Conservation (phyloP, 1,284 basidiomycete species). For the Ganoderma resinaceum region DNA sequence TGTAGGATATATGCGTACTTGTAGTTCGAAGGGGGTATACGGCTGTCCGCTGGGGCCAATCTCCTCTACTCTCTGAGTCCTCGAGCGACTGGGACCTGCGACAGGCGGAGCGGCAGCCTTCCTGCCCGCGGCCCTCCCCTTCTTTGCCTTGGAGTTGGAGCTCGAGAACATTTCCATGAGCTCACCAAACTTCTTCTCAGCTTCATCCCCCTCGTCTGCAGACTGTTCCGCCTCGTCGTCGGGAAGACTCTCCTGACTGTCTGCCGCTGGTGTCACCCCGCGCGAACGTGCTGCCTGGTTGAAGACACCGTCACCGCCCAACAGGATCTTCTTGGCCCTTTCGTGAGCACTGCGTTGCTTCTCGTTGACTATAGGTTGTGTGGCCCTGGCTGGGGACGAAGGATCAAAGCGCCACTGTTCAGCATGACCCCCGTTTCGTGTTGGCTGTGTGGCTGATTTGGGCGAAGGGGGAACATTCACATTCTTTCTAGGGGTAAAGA, state of each 20-base stretch:
- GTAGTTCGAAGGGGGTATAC: slow-evolving; percentile 87
- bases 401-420: slow-evolving; percentile 48
- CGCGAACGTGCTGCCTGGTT: slow-evolving; percentile 4
- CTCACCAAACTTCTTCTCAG: slow-evolving; percentile 56
- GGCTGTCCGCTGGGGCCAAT: slow-evolving; percentile 80
- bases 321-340: slow-evolving; percentile 61
- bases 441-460: slow-evolving; percentile 6
- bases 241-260: slow-evolving; percentile 32
- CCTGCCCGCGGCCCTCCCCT: slow-evolving; percentile 36
- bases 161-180: slow-evolving; percentile 54
- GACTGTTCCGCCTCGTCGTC: slow-evolving; percentile 35
- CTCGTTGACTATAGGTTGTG: slow-evolving; percentile 32
- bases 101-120: slow-evolving; percentile 40
- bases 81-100: slow-evolving; percentile 40
- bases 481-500: slow-evolving; percentile 18
- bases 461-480: slow-evolving; percentile 2
- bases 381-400: slow-evolving; percentile 25
- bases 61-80: slow-evolving; percentile 51
- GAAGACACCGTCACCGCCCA: slow-evolving; percentile 52
- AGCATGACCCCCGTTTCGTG: slow-evolving; percentile 27
- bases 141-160: slow-evolving; percentile 44
- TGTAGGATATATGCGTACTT: slow-evolving; percentile 52
- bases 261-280: slow-evolving; percentile 31
- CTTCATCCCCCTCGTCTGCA: slow-evolving; percentile 51
- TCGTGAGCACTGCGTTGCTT: slow-evolving; percentile 48